A percentile compares a stretch with the other conserved stretches of the same genome.
phyloP scores from a whole-genome alignment of 345 rosid species.

The Gossypium ekmanianum region DNA sequence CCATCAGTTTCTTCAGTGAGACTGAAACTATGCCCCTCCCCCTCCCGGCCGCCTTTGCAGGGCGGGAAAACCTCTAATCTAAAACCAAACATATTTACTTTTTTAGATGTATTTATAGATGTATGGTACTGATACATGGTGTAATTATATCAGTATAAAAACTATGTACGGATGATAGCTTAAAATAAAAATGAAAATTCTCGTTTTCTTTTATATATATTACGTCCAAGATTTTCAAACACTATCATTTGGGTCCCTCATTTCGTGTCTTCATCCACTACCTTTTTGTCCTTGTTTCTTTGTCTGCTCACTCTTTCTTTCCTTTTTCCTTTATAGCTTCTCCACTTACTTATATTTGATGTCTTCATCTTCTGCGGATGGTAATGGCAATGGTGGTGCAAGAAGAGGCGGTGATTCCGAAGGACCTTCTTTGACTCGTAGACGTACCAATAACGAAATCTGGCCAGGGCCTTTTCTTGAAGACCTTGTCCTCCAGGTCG shows the following conservation, averaged over 20 bases:
- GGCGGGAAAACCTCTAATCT: not conserved
- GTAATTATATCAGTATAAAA: not conserved
- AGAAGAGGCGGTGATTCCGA: conserved; percentile 41
- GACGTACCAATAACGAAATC: conserved; percentile 50
- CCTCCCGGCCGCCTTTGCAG: conserved; percentile 17
- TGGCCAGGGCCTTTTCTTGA: conserved; percentile 97
- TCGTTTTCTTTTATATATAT: not conserved
- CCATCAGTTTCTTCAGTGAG: conserved; percentile 1
- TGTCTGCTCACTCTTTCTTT: conserved; percentile 20
- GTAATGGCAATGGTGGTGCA: conserved; percentile 24
- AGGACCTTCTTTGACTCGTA: conserved; percentile 57
- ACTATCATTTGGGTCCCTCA: conserved; percentile 57
- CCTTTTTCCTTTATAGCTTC: conserved; percentile 17
- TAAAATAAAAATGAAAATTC: not conserved
- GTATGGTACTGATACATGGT: not conserved
- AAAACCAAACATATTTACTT: not conserved
- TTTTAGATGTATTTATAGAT: too few relatives aligned
- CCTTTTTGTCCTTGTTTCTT: conserved; percentile 57
- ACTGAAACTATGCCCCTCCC: conserved; percentile 10
- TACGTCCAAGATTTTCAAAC: conserved; percentile 14
- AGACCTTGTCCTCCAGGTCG: conserved; percentile 73
- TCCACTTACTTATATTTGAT: conserved; percentile 5
- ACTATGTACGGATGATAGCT: too few relatives aligned
- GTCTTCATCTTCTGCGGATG: conserved; percentile 34
- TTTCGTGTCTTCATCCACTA: conserved; percentile 56